Base-by-base conservation (phyloP, 345 rosid species). In the Euphorbia peplus region DNA sequence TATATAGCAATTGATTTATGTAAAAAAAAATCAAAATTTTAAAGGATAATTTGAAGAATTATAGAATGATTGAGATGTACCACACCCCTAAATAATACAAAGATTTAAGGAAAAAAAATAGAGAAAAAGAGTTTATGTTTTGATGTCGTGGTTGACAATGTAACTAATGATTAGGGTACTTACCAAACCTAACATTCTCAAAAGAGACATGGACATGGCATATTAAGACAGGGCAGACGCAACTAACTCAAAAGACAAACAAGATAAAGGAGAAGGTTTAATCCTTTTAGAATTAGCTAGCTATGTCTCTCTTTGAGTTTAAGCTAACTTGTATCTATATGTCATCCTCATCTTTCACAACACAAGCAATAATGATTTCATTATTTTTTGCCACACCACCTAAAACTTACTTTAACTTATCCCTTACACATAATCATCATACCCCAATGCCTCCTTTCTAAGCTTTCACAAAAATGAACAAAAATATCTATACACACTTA, bases 381-480 rank as follows among this genome's bases (percentile, higher is more conserved):
- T 67, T 28, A 10, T 26, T 41, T 54, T 56, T 29, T 18, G 52
- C 6, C 29, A 53, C 14, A 26, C 2, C 28, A 57, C 56, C 28
- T 13, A 5, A 5, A 41, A 13, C 5, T n/a, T 66, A 19, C 7
- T 11, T 51, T 21, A 2, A 10, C 2, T 19, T 19, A 14, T 22
- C 37, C n/a, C n/a, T n/a, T n/a, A n/a, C n/a, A 32, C 35, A 46
- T 26, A 32, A 66, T 66, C 69, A 52, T 50, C 69, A 52, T 50
- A 1, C 10, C 51, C 46, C 57, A 59, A 11, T 51, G 21, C n/a
- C 69, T 18, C 19, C 58, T 65, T 30, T 30, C n/a, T 30, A 65
- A 50, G 69, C 46, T n/a, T 65, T 50, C 50, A 13, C 19, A 18
- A 0, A 6, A 18, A 22, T n/a, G n/a, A n/a, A 4, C 22, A 14